Base-by-base conservation (phyloP, 352 stramenopile genomes). In the Globisporangium iwayamae region DNA sequence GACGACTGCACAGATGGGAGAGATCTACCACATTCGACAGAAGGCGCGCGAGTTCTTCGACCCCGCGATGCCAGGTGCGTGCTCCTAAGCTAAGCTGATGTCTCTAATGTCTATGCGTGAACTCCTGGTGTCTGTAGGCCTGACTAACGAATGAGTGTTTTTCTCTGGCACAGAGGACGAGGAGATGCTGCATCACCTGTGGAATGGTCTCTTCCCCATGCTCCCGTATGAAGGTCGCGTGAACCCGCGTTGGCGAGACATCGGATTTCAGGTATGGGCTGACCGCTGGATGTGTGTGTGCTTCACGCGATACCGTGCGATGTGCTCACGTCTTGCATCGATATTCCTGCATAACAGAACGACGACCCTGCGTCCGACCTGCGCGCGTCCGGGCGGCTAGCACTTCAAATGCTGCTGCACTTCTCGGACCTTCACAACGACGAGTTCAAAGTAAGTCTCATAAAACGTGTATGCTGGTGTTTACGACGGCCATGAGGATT, bases 351-450 rank as follows among this genome's bases (percentile, higher is more conserved):
- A 30, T 28, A 4, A 0, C 39, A 90, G 81, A 89, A 83, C 43
- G 69, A 89, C 50, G 81, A 90, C 30, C 79, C 79, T 5, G 74
- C 63, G 10, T 87, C 79, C 3, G 81, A 90, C 46, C 71, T 90
- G 47, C 79, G 81, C 38, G 79, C 79, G 2, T 89, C 81, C 2
- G 79, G 81, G 4, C 74, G 78, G 16, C 66, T 90, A 18, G 81
- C 75, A 14, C 65, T 89, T 25, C 74, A 81, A 45, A 87, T 89
- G 79, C 72, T 90, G 41, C 69, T 90, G 13, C 86, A 85, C 66
- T 87, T 87, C 39, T 76, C 79, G 10, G 81, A 90, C 18, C 76
- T 87, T 56, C 66, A 83, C 47, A 86, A 89, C 55, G 79, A 90
- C 52, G 78, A 89, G 50, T 84, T 90, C 61, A 87, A 90, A 65